These are phyloP conservation scores for Stylosanthes scabra DNA, from an alignment of 331 rosid genomes.

Conservation along the genomic window DNA sequence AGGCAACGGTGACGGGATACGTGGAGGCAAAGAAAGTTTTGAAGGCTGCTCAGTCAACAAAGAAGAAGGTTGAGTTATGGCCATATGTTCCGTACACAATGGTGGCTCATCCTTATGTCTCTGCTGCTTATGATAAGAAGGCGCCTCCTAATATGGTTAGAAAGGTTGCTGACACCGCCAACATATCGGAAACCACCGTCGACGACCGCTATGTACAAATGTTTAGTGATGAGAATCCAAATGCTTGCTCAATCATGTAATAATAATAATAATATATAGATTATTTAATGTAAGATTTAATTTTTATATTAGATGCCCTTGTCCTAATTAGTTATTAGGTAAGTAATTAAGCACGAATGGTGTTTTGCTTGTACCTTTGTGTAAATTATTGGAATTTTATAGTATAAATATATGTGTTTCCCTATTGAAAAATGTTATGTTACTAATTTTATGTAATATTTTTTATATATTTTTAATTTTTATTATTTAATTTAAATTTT, in stretches of 20 bases:
- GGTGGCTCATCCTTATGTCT: constrained; percentile 82
- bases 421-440: no score
- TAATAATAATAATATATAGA: no score
- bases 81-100: constrained; percentile 84
- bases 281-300: no score
- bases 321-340: no score
- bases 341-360: no score
- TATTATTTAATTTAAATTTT: no score
- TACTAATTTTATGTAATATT: no score
- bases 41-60: constrained; percentile 89
- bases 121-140: constrained; percentile 91
- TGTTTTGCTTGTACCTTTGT: no score
- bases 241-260: constrained; percentile 88
- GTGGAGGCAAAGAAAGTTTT: constrained; percentile 95
- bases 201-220: constrained; percentile 61
- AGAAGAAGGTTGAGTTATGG: constrained; percentile 96
- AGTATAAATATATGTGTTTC: no score
- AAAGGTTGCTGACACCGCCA: constrained; percentile 61
- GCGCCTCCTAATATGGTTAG: constrained; percentile 99
- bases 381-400: no score
- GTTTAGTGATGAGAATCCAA: constrained; percentile 93
- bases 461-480: no score
- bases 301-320: no score
- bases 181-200: constrained; percentile 57
- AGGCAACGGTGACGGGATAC: constrained; percentile 86